Base-by-base conservation (phyloP, 345 rosid genomes). In the Rhodomyrtus tomentosa region DNA sequence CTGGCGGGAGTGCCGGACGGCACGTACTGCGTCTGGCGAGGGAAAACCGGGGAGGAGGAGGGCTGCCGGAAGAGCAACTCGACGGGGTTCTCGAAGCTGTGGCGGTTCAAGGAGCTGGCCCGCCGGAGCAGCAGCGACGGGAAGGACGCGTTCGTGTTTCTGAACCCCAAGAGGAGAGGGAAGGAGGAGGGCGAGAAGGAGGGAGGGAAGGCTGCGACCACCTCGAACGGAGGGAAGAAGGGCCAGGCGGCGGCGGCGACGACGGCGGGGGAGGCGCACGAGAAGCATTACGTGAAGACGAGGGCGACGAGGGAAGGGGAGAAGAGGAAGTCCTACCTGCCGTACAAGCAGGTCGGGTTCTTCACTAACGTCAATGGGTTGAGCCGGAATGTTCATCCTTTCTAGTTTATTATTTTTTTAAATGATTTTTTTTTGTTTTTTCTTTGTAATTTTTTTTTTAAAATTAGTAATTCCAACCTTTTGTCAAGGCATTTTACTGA, bases 41-140 rank as follows among this genome's bases (percentile, higher is more conserved):
- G 88, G 76, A 90, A 82, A 58, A 83, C 87, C 10, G 86, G 55
- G 12, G 84, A 82, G 68, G 87, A 42, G 76, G 89, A 82, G 82
- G 54, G 51, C 1, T 90, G 91, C 79, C 85, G 86, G 84, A 92
- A 92, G 89, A 92, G 94, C 88, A 89, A 89, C 88, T 92, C 93
- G 45, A 92, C 92, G 32, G 93, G 93, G 82, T 91, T 87, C 87
- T 91, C 91, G n/a, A 92, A 87, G 92, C 89, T 89, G 11, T 88
- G 92, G 91, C 83, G 91, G 87, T 80, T 91, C 50, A 83, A 92
- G 55, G 94, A 89, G 82, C 85, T 87, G 50, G 83, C 72, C 11
- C 83, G 36, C 11, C 81, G 94, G 80, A 89, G 92, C 86, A 90
- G 48, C 52, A 92, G 93, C 89, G 91, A 92, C 86, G 92, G 92